A percentile compares a stretch with the other conserved stretches of the same genome.
phyloP scores from a whole-genome alignment of 2,329 filamentous ascomycete species.

The Dactylonectria macrodidyma region DNA sequence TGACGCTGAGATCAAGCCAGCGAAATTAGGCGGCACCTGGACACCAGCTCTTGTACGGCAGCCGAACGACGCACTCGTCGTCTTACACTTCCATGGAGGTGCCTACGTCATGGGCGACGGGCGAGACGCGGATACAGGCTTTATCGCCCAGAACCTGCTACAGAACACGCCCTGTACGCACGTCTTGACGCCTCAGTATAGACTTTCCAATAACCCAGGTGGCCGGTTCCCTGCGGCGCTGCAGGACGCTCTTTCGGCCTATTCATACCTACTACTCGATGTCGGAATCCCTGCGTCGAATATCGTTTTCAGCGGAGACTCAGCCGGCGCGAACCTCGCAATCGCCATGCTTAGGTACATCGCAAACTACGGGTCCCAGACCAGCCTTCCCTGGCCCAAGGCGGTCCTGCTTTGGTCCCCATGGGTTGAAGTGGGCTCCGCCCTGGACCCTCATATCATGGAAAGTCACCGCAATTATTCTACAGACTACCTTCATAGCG shows the following conservation, averaged over 20 bases:
- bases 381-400: conserved; percentile 6
- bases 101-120: conserved; percentile 11
- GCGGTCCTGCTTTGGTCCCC: conserved; percentile 7
- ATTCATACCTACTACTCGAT: background rate
- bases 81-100: conserved; percentile 14
- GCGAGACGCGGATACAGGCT: background rate
- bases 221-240: conserved; percentile 14
- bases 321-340: conserved; percentile 10
- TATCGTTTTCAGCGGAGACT: conserved; percentile 11
- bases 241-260: conserved; percentile 13
- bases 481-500: background rate
- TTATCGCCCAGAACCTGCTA: conserved; percentile 1
- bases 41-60: background rate
- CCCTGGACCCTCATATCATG: background rate
- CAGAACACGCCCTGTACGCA: background rate
- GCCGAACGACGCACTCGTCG: background rate
- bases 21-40: conserved; percentile 4
- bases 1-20: conserved; percentile 1
- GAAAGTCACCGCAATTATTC: background rate
- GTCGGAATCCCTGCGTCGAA: background rate
- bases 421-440: conserved; percentile 1
- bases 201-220: background rate
- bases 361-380: background rate
- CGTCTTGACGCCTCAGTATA: conserved; percentile 12
- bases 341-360: conserved; percentile 6